Conservation (phyloP, 2,329 filamentous ascomycete species). For the Phoma sp. region DNA sequence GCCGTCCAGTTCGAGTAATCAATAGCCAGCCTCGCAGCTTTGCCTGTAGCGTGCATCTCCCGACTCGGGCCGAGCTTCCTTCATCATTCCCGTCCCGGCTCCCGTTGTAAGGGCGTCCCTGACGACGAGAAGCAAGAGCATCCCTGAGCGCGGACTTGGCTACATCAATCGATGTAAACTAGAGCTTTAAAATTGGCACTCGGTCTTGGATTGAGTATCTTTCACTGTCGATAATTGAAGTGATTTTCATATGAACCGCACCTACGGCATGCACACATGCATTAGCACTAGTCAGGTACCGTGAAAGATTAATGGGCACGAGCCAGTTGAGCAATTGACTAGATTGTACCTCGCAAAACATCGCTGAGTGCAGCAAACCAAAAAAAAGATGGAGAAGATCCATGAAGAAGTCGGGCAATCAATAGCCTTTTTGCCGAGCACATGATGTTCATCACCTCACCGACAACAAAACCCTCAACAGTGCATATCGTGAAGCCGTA, state of each 20-base stretch:
- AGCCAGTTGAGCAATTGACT: neutral
- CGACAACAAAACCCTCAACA: constrained; percentile 1
- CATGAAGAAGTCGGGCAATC: constrained; percentile 4
- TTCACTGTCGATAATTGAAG: too few relatives aligned
- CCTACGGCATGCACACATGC: too few relatives aligned
- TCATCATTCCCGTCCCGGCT: constrained; percentile 14
- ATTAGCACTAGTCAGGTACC: neutral
- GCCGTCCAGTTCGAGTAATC: constrained; percentile 9
- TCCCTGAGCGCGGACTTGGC: constrained; percentile 4
- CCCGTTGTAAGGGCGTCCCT: constrained; percentile 14
- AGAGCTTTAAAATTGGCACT: neutral
- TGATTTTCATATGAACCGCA: too few relatives aligned
- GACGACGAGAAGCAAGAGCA: constrained; percentile 1
- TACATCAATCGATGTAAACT: neutral
- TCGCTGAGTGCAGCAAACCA: neutral
- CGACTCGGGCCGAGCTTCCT: constrained; percentile 19
- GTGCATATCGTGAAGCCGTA: constrained; percentile 2
- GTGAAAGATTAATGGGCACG: neutral
- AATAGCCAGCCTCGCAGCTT: constrained; percentile 16
- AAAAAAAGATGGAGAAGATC: neutral
- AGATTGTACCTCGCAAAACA: neutral
- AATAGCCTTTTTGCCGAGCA: constrained; percentile 11
- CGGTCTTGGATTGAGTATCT: neutral
- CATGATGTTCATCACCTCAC: constrained; percentile 13
- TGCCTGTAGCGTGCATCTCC: constrained; percentile 13